These are phyloP conservation scores for Dendryphion nanum DNA, from an alignment of 2,329 filamentous ascomycete species.

Conservation along the genomic window DNA sequence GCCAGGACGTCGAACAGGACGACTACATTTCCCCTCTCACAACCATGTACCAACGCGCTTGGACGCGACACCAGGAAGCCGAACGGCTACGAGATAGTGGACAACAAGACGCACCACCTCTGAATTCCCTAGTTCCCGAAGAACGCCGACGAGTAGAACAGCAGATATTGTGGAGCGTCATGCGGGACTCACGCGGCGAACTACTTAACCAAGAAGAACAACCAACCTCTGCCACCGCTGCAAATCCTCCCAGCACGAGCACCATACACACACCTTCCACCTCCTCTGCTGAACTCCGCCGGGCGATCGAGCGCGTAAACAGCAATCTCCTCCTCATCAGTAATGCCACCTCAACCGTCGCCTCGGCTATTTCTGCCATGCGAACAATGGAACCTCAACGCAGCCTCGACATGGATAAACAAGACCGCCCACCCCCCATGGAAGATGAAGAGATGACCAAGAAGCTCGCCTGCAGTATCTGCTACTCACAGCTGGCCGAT, in stretches of 20 bases:
- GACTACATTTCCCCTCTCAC: constrained; percentile 50
- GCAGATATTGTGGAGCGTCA: constrained; percentile 32
- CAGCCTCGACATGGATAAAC: constrained; percentile 1
- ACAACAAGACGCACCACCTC: constrained; percentile 16
- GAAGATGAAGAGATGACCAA: constrained; percentile 50
- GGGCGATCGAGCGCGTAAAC: not conserved
- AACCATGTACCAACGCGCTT: constrained; percentile 47
- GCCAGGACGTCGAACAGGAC: constrained; percentile 48
- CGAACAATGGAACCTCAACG: not conserved
- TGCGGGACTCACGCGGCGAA: constrained; percentile 13
- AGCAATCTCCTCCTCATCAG: not conserved
- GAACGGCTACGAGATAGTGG: constrained; percentile 34
- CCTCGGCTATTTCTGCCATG: not conserved
- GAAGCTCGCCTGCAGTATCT: constrained; percentile 53
- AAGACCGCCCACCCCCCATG: constrained; percentile 47
- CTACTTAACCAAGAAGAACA: not conserved
- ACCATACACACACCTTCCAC: not conserved
- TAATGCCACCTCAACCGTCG: not conserved
- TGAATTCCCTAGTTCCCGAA: constrained; percentile 19
- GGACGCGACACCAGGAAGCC: constrained; percentile 43
- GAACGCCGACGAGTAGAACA: constrained; percentile 32
- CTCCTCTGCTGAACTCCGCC: not conserved
- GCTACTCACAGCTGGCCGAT: constrained; percentile 53
- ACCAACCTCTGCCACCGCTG: not conserved
- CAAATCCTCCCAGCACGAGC: constrained; percentile 2